phyloP scores from a whole-genome alignment of 192 early-diverging fungal genomes.

The Coemansia sp. region DNA sequence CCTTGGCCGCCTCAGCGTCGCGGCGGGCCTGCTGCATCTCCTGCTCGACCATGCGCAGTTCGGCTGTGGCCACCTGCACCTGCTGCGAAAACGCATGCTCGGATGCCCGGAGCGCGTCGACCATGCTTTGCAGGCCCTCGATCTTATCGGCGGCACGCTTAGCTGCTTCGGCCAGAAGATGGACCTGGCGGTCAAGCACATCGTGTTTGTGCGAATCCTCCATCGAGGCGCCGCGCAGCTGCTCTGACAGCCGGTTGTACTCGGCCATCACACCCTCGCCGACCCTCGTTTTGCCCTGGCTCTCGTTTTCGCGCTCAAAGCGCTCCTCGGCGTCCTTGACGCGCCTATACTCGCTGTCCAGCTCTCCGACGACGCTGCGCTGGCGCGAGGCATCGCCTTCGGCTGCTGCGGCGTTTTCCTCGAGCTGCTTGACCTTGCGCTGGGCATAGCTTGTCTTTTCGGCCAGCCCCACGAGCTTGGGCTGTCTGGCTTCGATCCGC shows the following conservation, averaged over 20 bases:
- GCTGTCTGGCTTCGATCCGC: constrained; percentile 63
- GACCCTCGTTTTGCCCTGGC: constrained; percentile 30
- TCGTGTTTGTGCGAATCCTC: constrained; percentile 67
- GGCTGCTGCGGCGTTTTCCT: constrained; percentile 56
- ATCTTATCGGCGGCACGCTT: constrained; percentile 58
- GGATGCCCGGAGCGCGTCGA: constrained; percentile 21
- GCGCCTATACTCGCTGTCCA: constrained; percentile 55
- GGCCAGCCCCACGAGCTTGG: constrained; percentile 49
- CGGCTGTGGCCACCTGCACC: constrained; percentile 22
- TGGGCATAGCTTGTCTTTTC: constrained; percentile 71
- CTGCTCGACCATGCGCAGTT: constrained; percentile 14
- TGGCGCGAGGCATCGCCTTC: constrained; percentile 56
- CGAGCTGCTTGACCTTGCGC: constrained; percentile 62
- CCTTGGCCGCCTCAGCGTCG: constrained; percentile 58
- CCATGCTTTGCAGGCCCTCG: constrained; percentile 48
- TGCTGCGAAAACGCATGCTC: constrained; percentile 44
- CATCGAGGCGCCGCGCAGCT: constrained; percentile 62
- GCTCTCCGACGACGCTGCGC: constrained; percentile 40
- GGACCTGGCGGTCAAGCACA: constrained; percentile 61
- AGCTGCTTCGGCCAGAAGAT: constrained; percentile 57
- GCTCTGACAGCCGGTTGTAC: constrained; percentile 65
- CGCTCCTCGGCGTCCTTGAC: constrained; percentile 52
- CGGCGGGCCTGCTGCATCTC: constrained; percentile 55
- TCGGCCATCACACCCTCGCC: constrained; percentile 47
- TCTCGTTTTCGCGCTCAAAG: constrained; percentile 52